These are phyloP conservation scores for Otatea glauca DNA, from an alignment of 176 grass and related monocot genomes.

Conservation along the genomic window DNA sequence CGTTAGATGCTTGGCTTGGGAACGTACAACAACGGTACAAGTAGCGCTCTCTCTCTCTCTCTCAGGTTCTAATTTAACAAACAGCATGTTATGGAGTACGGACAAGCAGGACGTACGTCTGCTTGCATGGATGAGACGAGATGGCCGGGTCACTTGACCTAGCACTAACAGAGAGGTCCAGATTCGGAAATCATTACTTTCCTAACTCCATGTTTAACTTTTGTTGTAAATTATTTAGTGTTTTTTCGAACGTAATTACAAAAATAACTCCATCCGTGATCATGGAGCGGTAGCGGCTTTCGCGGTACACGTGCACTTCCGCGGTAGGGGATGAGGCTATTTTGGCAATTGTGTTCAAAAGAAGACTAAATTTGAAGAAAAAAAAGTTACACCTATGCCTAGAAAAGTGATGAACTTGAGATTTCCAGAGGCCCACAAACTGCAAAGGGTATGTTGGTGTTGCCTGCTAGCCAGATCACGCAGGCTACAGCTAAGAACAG, in stretches of 20 bases:
- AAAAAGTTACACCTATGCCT: too few species aligned
- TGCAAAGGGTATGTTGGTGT: background rate
- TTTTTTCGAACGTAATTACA: too few species aligned
- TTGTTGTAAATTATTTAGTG: too few species aligned
- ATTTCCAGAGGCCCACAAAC: background rate
- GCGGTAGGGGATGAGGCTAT: too few species aligned
- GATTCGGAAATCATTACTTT: too few species aligned
- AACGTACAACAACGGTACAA: background rate
- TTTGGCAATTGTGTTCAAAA: too few species aligned
- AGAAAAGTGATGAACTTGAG: background rate
- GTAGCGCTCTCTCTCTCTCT: background rate
- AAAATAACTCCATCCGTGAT: too few species aligned
- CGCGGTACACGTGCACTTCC: too few species aligned
- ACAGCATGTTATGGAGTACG: background rate
- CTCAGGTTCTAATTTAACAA: background rate
- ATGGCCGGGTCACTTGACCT: background rate
- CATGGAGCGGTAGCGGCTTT: too few species aligned
- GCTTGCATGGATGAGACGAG: constrained; percentile 35
- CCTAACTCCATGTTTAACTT: too few species aligned
- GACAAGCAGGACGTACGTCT: background rate
- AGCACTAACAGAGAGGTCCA: background rate
- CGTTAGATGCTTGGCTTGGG: background rate
- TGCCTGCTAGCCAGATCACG: background rate
- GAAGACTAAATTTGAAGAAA: too few species aligned
- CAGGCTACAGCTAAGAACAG: constrained; percentile 34